Conservation (phyloP, 257 asterid species). For the Asclepias syriaca region DNA sequence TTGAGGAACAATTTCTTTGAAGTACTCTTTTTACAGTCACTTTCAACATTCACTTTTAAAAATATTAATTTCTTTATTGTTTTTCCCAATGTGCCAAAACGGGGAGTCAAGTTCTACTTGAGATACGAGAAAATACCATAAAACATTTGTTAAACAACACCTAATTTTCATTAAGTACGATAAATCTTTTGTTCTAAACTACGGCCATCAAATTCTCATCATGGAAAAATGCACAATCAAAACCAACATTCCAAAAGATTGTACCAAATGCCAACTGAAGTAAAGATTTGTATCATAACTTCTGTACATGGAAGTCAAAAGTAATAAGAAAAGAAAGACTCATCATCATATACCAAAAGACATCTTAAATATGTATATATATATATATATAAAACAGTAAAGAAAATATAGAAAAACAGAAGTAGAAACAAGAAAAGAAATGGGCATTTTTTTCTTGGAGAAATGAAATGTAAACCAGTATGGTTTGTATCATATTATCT, state of each 20-base stretch:
- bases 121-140: not conserved
- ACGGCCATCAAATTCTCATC: not conserved
- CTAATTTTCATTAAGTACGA: not conserved
- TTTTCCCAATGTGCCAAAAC: not conserved
- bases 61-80: not conserved
- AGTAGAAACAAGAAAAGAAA: not conserved
- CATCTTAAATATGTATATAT: conserved; percentile 3
- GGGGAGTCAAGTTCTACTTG: not conserved
- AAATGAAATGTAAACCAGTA: conserved; percentile 8
- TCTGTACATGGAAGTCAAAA: not conserved
- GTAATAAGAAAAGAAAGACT: not conserved
- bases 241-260: not conserved
- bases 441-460: conserved; percentile 8
- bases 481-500: conserved; percentile 1
- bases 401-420: not conserved
- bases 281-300: not conserved
- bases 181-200: not conserved
- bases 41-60: not conserved
- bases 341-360: not conserved
- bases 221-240: not conserved
- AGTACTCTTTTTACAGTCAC: not conserved
- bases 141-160: conserved; percentile 1
- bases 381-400: not conserved
- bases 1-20: not conserved
- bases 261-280: not conserved